Percentiles rank a stretch among this genome's conserved stretches.
These are phyloP conservation scores for Trametes villosa DNA, from an alignment of 768 basidiomycete genomes.

Conservation along the genomic window DNA sequence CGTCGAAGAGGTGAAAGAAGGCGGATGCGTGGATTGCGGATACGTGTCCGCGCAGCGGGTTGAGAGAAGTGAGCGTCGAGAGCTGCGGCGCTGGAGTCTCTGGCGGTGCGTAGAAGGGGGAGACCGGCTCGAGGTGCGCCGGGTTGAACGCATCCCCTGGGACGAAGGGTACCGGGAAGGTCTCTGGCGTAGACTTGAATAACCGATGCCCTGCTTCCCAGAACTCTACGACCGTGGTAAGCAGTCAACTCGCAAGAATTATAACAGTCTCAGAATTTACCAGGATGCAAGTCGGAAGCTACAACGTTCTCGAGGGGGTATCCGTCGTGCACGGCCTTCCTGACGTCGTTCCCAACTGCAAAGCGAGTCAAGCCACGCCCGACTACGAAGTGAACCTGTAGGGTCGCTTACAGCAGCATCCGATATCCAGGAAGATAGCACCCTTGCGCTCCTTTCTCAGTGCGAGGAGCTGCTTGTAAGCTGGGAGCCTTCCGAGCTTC, in stretches of 20 bases:
- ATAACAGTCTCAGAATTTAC: too few relatives aligned
- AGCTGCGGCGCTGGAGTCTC: conserved; percentile 31
- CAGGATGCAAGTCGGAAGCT: conserved; percentile 40
- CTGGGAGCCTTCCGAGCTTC: conserved; percentile 24
- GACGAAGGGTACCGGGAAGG: conserved; percentile 60
- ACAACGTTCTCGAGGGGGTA: conserved; percentile 44
- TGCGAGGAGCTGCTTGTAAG: conserved; percentile 32
- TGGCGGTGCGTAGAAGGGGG: conserved; percentile 25
- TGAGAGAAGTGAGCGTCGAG: conserved; percentile 43
- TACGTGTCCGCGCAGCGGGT: conserved; percentile 48
- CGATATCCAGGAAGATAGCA: conserved; percentile 46
- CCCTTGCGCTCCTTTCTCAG: conserved; percentile 39
- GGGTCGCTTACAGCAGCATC: conserved; percentile 44
- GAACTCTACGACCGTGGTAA: conserved; percentile 42
- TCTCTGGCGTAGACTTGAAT: conserved; percentile 53
- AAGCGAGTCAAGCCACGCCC: not conserved
- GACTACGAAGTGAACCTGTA: not conserved
- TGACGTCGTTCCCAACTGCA: conserved; percentile 44
- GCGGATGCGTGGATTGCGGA: conserved; percentile 53
- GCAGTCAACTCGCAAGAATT: not conserved
- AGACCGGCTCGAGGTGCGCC: conserved; percentile 39
- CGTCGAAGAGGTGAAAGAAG: conserved; percentile 53
- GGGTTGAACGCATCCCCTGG: conserved; percentile 57
- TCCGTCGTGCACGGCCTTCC: conserved; percentile 44
- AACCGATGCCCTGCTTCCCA: conserved; percentile 65